These are phyloP conservation scores for Neoarthrinium moseri DNA, from an alignment of 2,329 filamentous ascomycete species.

Conservation along the genomic window DNA sequence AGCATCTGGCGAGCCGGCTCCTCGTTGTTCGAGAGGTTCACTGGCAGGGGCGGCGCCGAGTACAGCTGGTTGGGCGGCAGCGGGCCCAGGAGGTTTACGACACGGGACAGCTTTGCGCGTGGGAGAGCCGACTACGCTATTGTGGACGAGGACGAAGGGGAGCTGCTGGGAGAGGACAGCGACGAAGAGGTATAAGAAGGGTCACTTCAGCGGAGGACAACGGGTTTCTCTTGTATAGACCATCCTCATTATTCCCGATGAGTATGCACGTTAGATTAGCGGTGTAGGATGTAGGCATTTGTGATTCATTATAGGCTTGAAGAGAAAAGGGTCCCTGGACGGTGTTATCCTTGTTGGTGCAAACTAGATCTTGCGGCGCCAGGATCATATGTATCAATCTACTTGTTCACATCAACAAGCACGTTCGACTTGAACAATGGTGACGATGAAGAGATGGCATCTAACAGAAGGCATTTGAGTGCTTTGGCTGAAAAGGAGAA, in stretches of 20 bases:
- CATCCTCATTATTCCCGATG: background rate
- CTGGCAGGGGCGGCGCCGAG: conserved; percentile 46
- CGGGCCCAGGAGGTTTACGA: conserved; percentile 74
- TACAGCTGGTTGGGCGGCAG: conserved; percentile 47
- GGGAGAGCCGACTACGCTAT: conserved; percentile 83
- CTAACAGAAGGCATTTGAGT: too few relatives aligned
- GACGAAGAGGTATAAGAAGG: conserved; percentile 73
- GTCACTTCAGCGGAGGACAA: background rate
- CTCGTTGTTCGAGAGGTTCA: conserved; percentile 48
- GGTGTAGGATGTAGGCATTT: too few relatives aligned
- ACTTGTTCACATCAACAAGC: too few relatives aligned
- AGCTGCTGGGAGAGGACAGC: conserved; percentile 88
- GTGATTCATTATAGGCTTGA: too few relatives aligned
- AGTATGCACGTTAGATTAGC: too few relatives aligned
- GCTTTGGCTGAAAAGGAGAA: too few relatives aligned
- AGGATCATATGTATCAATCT: too few relatives aligned
- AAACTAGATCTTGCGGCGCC: too few relatives aligned
- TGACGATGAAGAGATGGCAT: too few relatives aligned
- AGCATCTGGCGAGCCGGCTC: conserved; percentile 69
- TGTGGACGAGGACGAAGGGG: conserved; percentile 91
- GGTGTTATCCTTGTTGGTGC: too few relatives aligned
- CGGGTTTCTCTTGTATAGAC: conserved; percentile 3
- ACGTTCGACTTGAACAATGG: too few relatives aligned
- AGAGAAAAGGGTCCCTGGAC: too few relatives aligned
- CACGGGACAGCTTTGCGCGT: conserved; percentile 83